These are phyloP conservation scores for Fagopyrum homotropicum DNA, from an alignment of 148 eudicot genomes.

Conservation along the genomic window DNA sequence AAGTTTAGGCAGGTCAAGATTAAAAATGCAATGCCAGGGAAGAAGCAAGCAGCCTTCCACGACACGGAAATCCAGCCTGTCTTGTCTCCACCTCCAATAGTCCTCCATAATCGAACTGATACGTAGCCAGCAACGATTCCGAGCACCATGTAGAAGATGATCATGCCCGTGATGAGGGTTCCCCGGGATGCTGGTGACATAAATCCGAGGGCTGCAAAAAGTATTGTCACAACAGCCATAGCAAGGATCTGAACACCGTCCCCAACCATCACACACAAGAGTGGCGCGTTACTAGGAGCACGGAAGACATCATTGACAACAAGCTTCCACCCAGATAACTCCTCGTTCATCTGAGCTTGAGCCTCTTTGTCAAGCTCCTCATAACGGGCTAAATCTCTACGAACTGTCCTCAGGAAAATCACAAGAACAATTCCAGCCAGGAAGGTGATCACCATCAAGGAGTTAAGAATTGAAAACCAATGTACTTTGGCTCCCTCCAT, in stretches of 20 bases:
- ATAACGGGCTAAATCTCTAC: constrained; percentile 22
- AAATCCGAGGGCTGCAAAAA: constrained; percentile 23
- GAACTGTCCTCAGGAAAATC: constrained; percentile 22
- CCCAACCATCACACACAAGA: constrained; percentile 23
- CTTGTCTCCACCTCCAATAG: constrained; percentile 18
- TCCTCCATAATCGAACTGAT: constrained; percentile 23
- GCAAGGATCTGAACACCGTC: constrained; percentile 26
- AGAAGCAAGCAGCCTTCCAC: constrained; percentile 22
- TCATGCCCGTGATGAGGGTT: constrained; percentile 20
- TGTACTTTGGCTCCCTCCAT: constrained; percentile 20
- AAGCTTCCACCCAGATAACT: constrained; percentile 25
- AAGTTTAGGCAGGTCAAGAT: constrained; percentile 18
- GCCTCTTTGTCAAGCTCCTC: constrained; percentile 29
- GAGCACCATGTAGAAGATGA: constrained; percentile 21
- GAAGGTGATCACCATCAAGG: constrained; percentile 21
- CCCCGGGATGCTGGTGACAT: constrained; percentile 20
- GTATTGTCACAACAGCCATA: constrained; percentile 20
- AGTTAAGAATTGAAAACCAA: constrained; percentile 19
- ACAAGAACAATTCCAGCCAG: constrained; percentile 26
- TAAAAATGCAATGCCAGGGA: constrained; percentile 21
- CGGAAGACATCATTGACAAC: constrained; percentile 24
- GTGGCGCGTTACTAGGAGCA: constrained; percentile 16
- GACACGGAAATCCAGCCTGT: constrained; percentile 19
- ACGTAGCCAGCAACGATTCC: constrained; percentile 21
- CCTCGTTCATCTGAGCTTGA: constrained; percentile 21